Evolutionary conservation across 163 green algal species (phyloP).

Genomic region (Chlorella variabilis): DNA sequence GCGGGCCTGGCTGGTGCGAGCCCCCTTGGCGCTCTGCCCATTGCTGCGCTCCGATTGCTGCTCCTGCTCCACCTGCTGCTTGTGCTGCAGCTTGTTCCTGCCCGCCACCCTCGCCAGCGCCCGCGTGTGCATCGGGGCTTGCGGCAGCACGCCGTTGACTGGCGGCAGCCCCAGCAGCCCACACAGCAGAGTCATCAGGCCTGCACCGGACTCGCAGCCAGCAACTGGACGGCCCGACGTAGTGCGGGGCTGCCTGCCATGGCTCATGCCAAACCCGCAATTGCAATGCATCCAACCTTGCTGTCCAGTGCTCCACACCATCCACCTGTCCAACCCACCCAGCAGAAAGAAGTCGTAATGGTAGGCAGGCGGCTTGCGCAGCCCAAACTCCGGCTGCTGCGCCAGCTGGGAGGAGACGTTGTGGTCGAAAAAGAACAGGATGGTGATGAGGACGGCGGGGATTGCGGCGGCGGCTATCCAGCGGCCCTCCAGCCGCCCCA

Average conservation of each 20-base stretch:
- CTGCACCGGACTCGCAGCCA: not conserved
- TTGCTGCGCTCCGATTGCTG: too few relatives aligned
- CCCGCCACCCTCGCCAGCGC: slow-evolving; percentile 40
- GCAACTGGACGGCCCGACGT: not conserved
- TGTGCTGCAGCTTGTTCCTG: not conserved
- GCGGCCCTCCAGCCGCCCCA: slow-evolving; percentile 62
- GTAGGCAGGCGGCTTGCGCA: slow-evolving; percentile 79
- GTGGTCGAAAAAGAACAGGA: slow-evolving; percentile 94
- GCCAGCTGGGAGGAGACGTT: slow-evolving; percentile 83
- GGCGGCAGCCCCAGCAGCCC: slow-evolving; percentile 86
- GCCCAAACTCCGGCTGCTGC: slow-evolving; percentile 74
- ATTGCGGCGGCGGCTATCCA: slow-evolving; percentile 81
- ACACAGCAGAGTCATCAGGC: slow-evolving; percentile 69
- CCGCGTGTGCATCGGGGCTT: slow-evolving; percentile 87
- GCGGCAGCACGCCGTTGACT: slow-evolving; percentile 89
- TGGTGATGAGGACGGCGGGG: slow-evolving; percentile 81
- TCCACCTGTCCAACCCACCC: too few relatives aligned
- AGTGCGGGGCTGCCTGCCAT: too few relatives aligned
- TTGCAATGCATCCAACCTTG: too few relatives aligned
- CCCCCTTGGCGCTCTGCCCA: too few relatives aligned
- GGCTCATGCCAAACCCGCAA: too few relatives aligned
- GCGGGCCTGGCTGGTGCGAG: too few relatives aligned
- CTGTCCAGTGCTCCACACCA: too few relatives aligned
- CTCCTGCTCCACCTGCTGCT: not conserved
- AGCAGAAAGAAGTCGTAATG: slow-evolving; percentile 79